A percentile compares a stretch with the other conserved stretches of the same genome.
phyloP scores from a whole-genome alignment of 805 yeast genomes.

The Lipomyces lipofer region DNA sequence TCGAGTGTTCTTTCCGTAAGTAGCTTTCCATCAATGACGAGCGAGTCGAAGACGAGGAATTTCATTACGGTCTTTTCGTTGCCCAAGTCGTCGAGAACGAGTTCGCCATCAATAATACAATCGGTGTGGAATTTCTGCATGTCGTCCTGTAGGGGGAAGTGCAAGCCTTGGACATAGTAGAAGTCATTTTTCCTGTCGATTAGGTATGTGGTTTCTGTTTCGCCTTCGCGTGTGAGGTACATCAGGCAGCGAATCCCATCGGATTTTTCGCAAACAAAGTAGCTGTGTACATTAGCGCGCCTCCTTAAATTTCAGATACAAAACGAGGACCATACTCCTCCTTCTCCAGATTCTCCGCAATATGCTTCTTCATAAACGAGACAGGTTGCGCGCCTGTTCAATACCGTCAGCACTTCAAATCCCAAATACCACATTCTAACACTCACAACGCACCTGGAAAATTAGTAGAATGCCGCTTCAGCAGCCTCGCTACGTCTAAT shows the following conservation, averaged over 20 bases:
- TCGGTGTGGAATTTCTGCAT: constrained; percentile 74
- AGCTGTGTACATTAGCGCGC: constrained; percentile 38
- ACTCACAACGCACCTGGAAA: too few relatives aligned
- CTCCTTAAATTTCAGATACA: background rate
- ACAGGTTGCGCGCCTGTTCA: constrained; percentile 98
- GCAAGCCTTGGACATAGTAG: constrained; percentile 71
- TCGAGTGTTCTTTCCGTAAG: constrained; percentile 71
- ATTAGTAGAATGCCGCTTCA: constrained; percentile 53
- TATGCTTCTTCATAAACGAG: constrained; percentile 76
- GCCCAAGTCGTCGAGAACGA: constrained; percentile 61
- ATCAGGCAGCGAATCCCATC: constrained; percentile 89
- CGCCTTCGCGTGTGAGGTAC: constrained; percentile 60
- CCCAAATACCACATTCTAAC: constrained; percentile 52
- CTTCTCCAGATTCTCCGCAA: constrained; percentile 57
- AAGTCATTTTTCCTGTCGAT: constrained; percentile 89
- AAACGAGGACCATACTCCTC: constrained; percentile 50
- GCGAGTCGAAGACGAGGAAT: constrained; percentile 86
- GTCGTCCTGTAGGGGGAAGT: constrained; percentile 64
- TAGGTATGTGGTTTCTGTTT: constrained; percentile 84
- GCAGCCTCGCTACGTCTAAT: constrained; percentile 62
- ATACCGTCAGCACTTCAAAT: too few relatives aligned
- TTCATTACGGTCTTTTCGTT: constrained; percentile 61
- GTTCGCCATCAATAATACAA: constrained; percentile 90
- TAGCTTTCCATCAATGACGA: constrained; percentile 75
- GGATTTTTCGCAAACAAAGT: constrained; percentile 91